Conservation (phyloP, 1,284 basidiomycete genomes). For the Malassezia sympodialis region DNA sequence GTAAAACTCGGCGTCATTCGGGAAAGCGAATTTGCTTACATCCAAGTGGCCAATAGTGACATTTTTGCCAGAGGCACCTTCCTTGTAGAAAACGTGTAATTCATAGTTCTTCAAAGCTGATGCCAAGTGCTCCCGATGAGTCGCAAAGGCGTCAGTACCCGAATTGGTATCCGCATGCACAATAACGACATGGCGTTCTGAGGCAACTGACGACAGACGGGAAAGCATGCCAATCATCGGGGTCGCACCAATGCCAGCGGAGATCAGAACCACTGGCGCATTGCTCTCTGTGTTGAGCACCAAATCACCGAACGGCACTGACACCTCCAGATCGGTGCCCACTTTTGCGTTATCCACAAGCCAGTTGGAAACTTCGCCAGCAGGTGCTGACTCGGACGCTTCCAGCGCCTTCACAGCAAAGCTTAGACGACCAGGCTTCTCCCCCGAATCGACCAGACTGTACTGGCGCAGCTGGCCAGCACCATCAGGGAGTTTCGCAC, state of each 20-base stretch:
- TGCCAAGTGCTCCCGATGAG: neutral
- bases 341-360: neutral
- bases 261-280: slow-evolving; percentile 9
- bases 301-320: slow-evolving; percentile 12
- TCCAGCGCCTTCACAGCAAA: slow-evolving; percentile 8
- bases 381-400: neutral
- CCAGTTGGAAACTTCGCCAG: slow-evolving; percentile 15
- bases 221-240: slow-evolving; percentile 13
- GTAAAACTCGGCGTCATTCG: slow-evolving; percentile 1
- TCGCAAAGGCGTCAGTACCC: neutral
- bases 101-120: neutral
- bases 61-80: neutral
- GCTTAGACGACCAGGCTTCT: neutral
- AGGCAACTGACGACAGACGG: neutral
- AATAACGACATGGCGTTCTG: neutral
- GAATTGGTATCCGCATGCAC: neutral
- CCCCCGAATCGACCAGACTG: slow-evolving; percentile 6
- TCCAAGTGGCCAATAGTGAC: neutral
- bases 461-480: slow-evolving; percentile 12
- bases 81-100: neutral
- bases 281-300: neutral
- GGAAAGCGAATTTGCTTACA: neutral
- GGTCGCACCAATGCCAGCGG: slow-evolving; percentile 10
- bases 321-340: slow-evolving; percentile 3
- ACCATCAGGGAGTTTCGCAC: slow-evolving; percentile 6